Evolutionary conservation across 176 grass and related monocot genomes (phyloP), one percentile per base, ranked within the genome.

Genomic region (Panicum miliaceum): DNA sequence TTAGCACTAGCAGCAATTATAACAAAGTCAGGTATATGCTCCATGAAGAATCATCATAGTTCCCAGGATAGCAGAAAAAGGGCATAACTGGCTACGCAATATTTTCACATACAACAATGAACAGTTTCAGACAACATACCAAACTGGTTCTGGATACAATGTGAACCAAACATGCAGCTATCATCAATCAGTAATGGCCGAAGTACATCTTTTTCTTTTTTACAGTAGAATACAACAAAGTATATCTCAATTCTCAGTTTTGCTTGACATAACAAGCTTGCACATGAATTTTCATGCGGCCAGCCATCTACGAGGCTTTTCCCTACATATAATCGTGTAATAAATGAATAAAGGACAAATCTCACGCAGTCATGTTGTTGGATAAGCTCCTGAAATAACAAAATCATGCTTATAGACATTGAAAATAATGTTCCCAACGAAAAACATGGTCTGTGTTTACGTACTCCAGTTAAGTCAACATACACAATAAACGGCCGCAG

Each of bases 1-100:
- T 6, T 52, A 23, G 13, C 36, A 52, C 65, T 78, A 77, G 65
- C 43, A 71, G n/a, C 73, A 83, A 71, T 63, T 20, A 51, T 18
- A 36, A 76, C 57, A 71, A 20, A 27, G 14, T 81, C 46, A 74
- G 42, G 22, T 34, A 20, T 6, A 63, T 62, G 75, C 56, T 47
- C 10, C 29, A 75, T 36, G 36, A 6, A 0, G 1, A 61, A 59
- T 12, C 6, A 60, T 59, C 53, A 60, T 7, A 73, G 27, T 19
- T 19, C 25, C 26, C 5, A 43, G 14, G 13, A 78, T 22, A 47
- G 15, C 26, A 34, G 43, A 15, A 4, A 32, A 36, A 35, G 20
- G 6, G 6, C 14, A 50, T 32, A n/a, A 9, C 65, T 5, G 77
- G 26, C 61, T 3, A 36, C 32, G 0, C 8, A 64, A 35, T 50